Evolutionary conservation across 1,284 basidiomycete genomes (phyloP).

Genomic region (Irpex sp.): DNA sequence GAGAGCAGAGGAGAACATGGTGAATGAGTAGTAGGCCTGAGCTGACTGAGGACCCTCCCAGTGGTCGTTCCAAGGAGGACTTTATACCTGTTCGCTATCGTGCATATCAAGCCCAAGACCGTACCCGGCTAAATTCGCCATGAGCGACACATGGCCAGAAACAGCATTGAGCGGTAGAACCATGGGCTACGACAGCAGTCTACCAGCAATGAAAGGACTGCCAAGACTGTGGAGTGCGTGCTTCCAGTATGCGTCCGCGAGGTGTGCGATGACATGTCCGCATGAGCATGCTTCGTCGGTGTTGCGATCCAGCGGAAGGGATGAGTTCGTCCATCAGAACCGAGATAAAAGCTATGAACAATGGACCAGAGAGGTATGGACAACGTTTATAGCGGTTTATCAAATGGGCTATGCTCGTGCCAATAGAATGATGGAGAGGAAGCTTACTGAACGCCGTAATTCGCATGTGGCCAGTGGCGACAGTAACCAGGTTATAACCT

Average conservation of each 20-base stretch:
- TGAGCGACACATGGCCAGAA: neutral
- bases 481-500: too few species aligned
- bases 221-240: neutral
- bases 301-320: neutral
- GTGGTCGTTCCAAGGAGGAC: neutral
- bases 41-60: conserved; percentile 1
- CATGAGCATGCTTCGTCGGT: neutral
- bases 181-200: neutral
- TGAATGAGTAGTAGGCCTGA: neutral
- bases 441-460: neutral
- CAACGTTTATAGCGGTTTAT: neutral
- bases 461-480: neutral
- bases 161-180: neutral
- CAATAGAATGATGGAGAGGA: neutral
- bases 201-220: neutral
- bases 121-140: neutral
- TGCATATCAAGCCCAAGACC: neutral
- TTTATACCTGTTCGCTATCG: conserved; percentile 1
- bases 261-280: neutral
- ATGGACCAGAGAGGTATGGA: neutral
- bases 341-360: neutral
- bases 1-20: conserved; percentile 19
- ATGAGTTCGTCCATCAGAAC: neutral
- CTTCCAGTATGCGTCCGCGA: neutral
- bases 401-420: neutral